Evolutionary conservation across 192 early-diverging fungal genomes (phyloP).

Genomic region (Entophlyctis helioformis): DNA sequence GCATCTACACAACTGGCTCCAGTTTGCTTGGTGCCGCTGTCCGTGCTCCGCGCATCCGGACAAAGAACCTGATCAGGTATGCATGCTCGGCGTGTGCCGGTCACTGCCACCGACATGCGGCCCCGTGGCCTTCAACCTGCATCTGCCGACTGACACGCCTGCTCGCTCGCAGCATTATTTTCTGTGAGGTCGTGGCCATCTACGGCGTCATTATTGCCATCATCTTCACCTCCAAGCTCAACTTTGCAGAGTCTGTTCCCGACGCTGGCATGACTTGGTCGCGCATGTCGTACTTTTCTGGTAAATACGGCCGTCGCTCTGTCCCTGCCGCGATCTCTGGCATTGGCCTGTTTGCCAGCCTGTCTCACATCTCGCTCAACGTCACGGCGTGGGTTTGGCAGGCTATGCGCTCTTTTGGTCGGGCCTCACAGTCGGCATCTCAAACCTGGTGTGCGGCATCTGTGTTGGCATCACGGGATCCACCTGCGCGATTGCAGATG

Average conservation of each 20-base stretch:
- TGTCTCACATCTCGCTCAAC: background rate
- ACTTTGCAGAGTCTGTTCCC: conserved; percentile 32
- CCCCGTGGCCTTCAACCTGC: too few relatives aligned
- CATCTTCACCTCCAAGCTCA: conserved; percentile 82
- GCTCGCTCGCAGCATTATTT: conserved; percentile 65
- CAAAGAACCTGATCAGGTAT: conserved; percentile 91
- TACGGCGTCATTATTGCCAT: conserved; percentile 99
- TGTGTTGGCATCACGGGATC: conserved; percentile 88
- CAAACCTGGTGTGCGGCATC: conserved; percentile 88
- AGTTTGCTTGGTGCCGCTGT: conserved; percentile 83
- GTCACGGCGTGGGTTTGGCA: conserved; percentile 9
- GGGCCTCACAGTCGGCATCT: conserved; percentile 86
- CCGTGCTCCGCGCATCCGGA: conserved; percentile 79
- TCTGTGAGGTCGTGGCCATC: conserved; percentile 98
- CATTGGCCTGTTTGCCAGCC: too few relatives aligned
- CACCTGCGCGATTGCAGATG: conserved; percentile 91
- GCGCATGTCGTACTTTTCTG: too few relatives aligned
- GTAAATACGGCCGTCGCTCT: too few relatives aligned
- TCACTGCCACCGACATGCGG: too few relatives aligned
- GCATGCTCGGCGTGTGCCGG: too few relatives aligned
- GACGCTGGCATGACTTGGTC: too few relatives aligned
- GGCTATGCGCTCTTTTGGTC: conserved; percentile 93
- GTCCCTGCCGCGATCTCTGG: too few relatives aligned
- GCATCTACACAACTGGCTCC: conserved; percentile 89
- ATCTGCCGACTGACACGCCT: too few relatives aligned